Evolutionary conservation across 805 yeast genomes (phyloP).

Genomic region (Schwanniomyces occidentalis): DNA sequence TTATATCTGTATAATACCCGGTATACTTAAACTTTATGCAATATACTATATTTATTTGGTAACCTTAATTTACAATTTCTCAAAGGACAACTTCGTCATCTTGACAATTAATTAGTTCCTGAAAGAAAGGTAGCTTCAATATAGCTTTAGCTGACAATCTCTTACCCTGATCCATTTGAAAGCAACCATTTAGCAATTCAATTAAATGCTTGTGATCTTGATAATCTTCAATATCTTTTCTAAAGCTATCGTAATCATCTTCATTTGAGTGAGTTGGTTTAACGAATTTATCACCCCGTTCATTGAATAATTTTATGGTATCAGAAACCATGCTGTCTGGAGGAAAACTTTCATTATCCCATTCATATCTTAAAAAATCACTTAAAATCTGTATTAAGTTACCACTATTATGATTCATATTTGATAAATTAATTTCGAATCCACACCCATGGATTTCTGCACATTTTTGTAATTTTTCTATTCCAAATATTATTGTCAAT

Average conservation of each 20-base stretch:
- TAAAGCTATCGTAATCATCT: slow-evolving; percentile 16
- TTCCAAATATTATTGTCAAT: slow-evolving; percentile 77
- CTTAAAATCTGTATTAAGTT: slow-evolving; percentile 32
- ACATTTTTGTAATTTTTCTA: slow-evolving; percentile 65
- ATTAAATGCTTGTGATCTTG: slow-evolving; percentile 48
- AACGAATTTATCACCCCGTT: slow-evolving; percentile 33
- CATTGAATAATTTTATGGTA: slow-evolving; percentile 51
- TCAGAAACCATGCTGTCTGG: slow-evolving; percentile 72
- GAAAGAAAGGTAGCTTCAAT: slow-evolving; percentile 59
- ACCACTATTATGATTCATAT: slow-evolving; percentile 22
- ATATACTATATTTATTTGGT: neutral
- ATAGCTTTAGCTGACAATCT: slow-evolving; percentile 60
- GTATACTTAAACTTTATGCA: slow-evolving; percentile 2
- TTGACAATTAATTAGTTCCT: slow-evolving; percentile 33
- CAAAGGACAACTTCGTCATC: slow-evolving; percentile 33
- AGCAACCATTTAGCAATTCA: slow-evolving; percentile 56
- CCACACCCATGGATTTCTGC: slow-evolving; percentile 89
- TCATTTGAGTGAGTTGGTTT: slow-evolving; percentile 20
- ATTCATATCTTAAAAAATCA: slow-evolving; percentile 39
- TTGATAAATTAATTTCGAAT: slow-evolving; percentile 51
- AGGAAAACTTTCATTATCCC: slow-evolving; percentile 61
- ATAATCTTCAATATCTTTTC: slow-evolving; percentile 26
- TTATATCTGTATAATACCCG: neutral
- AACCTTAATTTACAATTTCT: neutral
- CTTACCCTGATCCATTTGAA: slow-evolving; percentile 57